Evolutionary conservation across 768 basidiomycete genomes (phyloP).

Genomic region (Vararia minispora): DNA sequence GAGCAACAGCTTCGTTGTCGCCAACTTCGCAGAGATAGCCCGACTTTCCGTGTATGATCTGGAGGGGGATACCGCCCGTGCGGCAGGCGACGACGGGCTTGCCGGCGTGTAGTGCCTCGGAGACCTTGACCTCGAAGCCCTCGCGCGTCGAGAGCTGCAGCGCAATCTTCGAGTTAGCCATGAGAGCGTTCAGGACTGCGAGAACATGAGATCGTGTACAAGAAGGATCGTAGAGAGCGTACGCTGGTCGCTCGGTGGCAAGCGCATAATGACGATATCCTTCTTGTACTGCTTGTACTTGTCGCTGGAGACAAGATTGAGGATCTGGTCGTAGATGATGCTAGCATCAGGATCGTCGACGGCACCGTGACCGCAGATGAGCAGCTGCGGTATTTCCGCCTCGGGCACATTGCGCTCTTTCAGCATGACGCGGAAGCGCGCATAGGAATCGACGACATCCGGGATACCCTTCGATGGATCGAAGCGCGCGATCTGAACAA

Average conservation of each 20-base stretch:
- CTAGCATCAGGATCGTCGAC: constrained; percentile 94
- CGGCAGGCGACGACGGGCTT: constrained; percentile 75
- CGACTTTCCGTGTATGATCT: constrained; percentile 79
- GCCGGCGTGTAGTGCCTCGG: constrained; percentile 86
- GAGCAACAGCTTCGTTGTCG: constrained; percentile 66
- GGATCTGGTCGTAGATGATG: constrained; percentile 77
- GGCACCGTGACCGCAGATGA: constrained; percentile 84
- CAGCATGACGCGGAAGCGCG: constrained; percentile 66
- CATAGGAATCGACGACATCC: constrained; percentile 80
- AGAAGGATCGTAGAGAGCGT: constrained; percentile 18
- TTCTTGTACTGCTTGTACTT: constrained; percentile 29
- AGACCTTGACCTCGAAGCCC: constrained; percentile 96
- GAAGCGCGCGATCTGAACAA: constrained; percentile 90
- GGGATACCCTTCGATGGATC: constrained; percentile 83
- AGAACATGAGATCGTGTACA: constrained; percentile 3
- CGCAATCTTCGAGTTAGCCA: constrained; percentile 84
- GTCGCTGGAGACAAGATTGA: constrained; percentile 37
- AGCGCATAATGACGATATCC: constrained; percentile 34
- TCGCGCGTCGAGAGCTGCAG: constrained; percentile 89
- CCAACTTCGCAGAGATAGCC: constrained; percentile 76
- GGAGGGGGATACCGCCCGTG: constrained; percentile 92
- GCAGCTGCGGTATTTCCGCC: constrained; percentile 58
- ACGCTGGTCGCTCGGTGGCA: constrained; percentile 81
- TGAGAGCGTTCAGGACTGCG: constrained; percentile 73
- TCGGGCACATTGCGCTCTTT: constrained; percentile 29